These are phyloP conservation scores for Luzula sylvatica DNA, from an alignment of 176 grass and related monocot species.

Conservation along the genomic window DNA sequence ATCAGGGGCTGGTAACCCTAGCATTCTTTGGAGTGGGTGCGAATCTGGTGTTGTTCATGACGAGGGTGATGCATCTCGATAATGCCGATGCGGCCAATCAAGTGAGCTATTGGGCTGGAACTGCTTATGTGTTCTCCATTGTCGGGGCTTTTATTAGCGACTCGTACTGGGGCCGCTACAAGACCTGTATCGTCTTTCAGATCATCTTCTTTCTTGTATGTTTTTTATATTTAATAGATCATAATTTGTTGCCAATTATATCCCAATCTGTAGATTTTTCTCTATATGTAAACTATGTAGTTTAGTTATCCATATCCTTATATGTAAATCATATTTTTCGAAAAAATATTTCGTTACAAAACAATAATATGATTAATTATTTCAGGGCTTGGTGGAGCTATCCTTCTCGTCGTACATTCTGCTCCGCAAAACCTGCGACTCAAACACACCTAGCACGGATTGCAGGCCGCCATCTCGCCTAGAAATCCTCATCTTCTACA, in stretches of 20 bases:
- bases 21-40: constrained; percentile 41
- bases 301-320: no score
- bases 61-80: constrained; percentile 44
- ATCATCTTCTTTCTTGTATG: constrained; percentile 41
- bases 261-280: no score
- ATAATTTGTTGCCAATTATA: no score
- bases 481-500: constrained; percentile 23
- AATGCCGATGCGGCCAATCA: constrained; percentile 49
- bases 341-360: not conserved
- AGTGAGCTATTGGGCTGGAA: constrained; percentile 49
- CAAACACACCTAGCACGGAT: not conserved
- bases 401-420: constrained; percentile 28
- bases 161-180: constrained; percentile 71
- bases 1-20: constrained; percentile 53
- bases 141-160: constrained; percentile 57
- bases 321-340: no score
- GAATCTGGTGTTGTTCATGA: constrained; percentile 67
- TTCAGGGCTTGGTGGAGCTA: constrained; percentile 43
- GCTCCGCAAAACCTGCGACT: constrained; percentile 29
- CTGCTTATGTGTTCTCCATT: constrained; percentile 66
- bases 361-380: not conserved
- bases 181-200: constrained; percentile 59
- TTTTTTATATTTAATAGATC: not conserved
- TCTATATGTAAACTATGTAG: no score
- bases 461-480: constrained; percentile 21